These are phyloP conservation scores for Fraxinus floribunda DNA, from an alignment of 305 asterid species.

Conservation along the genomic window DNA sequence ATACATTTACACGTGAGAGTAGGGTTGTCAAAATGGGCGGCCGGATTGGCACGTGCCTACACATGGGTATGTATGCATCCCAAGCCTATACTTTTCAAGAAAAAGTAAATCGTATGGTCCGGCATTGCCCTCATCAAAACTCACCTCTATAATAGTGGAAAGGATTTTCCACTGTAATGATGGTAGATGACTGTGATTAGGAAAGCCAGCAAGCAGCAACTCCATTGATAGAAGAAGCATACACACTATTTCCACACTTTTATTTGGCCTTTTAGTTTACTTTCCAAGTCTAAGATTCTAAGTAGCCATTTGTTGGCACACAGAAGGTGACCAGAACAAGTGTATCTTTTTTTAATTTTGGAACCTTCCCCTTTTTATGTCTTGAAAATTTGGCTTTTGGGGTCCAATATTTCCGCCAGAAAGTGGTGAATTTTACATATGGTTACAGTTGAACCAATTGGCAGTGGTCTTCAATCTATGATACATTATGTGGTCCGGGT, in stretches of 20 bases:
- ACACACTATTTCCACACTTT: not conserved
- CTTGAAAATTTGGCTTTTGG: not conserved
- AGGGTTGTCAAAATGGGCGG: not conserved
- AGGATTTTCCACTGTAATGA: not conserved
- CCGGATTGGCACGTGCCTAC: not conserved
- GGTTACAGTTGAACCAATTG: not conserved
- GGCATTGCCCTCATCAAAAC: not conserved
- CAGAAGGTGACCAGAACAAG: not conserved
- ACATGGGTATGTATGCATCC: not conserved
- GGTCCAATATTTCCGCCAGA: not conserved
- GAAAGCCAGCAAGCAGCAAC: not conserved
- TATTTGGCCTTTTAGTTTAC: not conserved
- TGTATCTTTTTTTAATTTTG: not conserved
- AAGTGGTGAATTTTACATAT: not conserved
- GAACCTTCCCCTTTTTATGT: not conserved
- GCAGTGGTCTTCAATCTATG: not conserved
- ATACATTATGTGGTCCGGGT: not conserved
- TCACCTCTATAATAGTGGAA: not conserved
- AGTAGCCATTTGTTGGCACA: not conserved
- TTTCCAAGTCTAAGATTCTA: not conserved
- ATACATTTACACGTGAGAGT: not conserved
- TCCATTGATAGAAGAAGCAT: not conserved
- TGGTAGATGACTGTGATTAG: not conserved
- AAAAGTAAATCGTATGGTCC: not conserved
- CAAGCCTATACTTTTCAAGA: not conserved